Base-by-base conservation (phyloP, 208 protist species). In the Trypanosomatidae sp. region DNA sequence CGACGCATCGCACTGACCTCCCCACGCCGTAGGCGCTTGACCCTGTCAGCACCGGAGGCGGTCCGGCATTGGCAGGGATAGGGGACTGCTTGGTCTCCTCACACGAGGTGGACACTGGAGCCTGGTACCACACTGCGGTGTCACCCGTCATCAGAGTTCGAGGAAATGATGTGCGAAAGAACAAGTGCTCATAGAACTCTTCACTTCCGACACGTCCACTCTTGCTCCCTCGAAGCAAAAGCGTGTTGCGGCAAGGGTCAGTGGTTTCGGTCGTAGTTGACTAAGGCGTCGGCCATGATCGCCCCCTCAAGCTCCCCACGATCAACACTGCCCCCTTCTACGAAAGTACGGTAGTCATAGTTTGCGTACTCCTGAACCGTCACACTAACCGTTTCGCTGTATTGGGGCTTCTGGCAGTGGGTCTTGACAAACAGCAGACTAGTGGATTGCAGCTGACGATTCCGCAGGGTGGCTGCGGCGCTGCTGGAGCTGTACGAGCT, bases 211-310 rank as follows among this genome's bases (percentile, higher is more conserved):
- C 25, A 10, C 28, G 19, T 17, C 6, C 47, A 12, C 19, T 62
- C n/a, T 58, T 59, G 25, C 12, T 47, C 12, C 30, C 28, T 59
- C 36, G 41, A 46, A n/a, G 33, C 33, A 70, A 43, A 39, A 7
- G 49, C 36, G 28, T 19, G 1, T 30, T 52, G 47, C 6, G 55
- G 41, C 8, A 12, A 47, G 19, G 0, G n/a, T 80, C 50, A 85
- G 71, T 80, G 50, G 41, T 86, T 25, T 58, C 74, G 79, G 56
- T 89, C 86, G 62, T 95, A 95, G 22, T 81, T 62, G 9, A 78
- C 79, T n/a, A 96, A 75, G n/a, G 92, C 92, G 68, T 96, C 92
- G 2, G 92, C 82, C 71, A 95, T 77, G 60, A 96, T 94, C 39
- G 92, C 92, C 10, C 77, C 83, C 15, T 91, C 90, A 71, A 93